Conservation (phyloP, 1,284 basidiomycete species). For the Apiotrichum montevideense region DNA sequence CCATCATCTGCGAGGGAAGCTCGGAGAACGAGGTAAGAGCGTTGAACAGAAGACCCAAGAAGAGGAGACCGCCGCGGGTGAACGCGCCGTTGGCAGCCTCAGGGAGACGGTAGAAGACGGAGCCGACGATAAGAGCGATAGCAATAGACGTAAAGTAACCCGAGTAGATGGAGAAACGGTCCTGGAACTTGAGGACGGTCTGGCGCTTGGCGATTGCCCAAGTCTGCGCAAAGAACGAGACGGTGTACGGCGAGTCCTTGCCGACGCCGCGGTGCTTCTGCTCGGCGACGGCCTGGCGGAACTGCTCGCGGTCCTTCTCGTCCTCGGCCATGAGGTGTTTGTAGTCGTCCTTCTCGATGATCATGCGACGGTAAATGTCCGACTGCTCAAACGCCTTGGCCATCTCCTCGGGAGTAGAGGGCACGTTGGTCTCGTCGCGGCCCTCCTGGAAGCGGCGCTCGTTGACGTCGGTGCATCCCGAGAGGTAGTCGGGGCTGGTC, state of each 20-base stretch:
- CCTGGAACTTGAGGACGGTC: slow-evolving; percentile 67
- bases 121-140: slow-evolving; percentile 65
- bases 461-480: slow-evolving; percentile 63
- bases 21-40: slow-evolving; percentile 53
- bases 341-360: slow-evolving; percentile 58
- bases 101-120: slow-evolving; percentile 66
- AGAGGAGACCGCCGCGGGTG: slow-evolving; percentile 78
- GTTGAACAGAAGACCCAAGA: slow-evolving; percentile 65
- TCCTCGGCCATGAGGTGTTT: slow-evolving; percentile 60
- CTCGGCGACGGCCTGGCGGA: slow-evolving; percentile 65
- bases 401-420: slow-evolving; percentile 65
- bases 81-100: slow-evolving; percentile 71
- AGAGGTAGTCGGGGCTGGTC: slow-evolving; percentile 67
- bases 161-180: slow-evolving; percentile 72
- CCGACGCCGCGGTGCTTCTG: slow-evolving; percentile 77
- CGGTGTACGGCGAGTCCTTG: slow-evolving; percentile 78
- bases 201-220: slow-evolving; percentile 65
- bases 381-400: slow-evolving; percentile 64
- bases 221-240: slow-evolving; percentile 70
- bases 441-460: slow-evolving; percentile 77
- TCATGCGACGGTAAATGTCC: slow-evolving; percentile 52
- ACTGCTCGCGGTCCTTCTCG: slow-evolving; percentile 60
- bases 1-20: slow-evolving; percentile 54
- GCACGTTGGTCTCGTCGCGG: slow-evolving; percentile 59
- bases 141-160: slow-evolving; percentile 56